Conservation (phyloP, 352 stramenopile species). For the Globisporangium polare region DNA sequence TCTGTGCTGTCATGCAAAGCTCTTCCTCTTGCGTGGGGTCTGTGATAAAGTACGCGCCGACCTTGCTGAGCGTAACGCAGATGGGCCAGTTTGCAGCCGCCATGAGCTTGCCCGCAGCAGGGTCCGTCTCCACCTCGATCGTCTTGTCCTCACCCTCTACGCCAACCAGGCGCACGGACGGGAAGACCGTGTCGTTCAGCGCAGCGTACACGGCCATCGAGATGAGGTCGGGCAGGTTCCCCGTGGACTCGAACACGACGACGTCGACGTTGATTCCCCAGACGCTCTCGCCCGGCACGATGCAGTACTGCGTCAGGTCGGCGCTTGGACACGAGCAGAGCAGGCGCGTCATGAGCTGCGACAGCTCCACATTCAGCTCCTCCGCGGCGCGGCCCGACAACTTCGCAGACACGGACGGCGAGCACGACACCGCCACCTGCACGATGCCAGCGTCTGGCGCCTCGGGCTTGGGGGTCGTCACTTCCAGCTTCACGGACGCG, state of each 20-base stretch:
- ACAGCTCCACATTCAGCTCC: slow-evolving; percentile 77
- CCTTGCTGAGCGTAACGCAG: slow-evolving; percentile 73
- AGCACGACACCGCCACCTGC: slow-evolving; percentile 53
- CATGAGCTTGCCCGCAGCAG: slow-evolving; percentile 53
- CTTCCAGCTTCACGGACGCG: slow-evolving; percentile 76
- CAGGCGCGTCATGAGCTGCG: slow-evolving; percentile 70
- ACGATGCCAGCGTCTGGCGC: slow-evolving; percentile 50
- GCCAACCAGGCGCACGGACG: slow-evolving; percentile 59
- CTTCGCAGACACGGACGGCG: slow-evolving; percentile 71
- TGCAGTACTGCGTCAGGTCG: slow-evolving; percentile 57
- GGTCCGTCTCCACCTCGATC: slow-evolving; percentile 74
- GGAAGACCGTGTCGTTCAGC: slow-evolving; percentile 75
- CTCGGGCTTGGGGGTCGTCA: slow-evolving; percentile 40
- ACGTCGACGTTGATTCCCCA: slow-evolving; percentile 73
- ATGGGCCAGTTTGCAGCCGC: slow-evolving; percentile 55
- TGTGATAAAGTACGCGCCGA: slow-evolving; percentile 63
- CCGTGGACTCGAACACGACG: slow-evolving; percentile 76
- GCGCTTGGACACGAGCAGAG: slow-evolving; percentile 47
- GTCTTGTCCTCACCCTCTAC: slow-evolving; percentile 74
- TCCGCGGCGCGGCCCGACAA: slow-evolving; percentile 62
- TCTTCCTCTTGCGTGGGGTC: slow-evolving; percentile 75
- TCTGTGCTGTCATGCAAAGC: slow-evolving; percentile 67
- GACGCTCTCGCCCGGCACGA: slow-evolving; percentile 69
- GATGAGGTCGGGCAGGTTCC: slow-evolving; percentile 71
- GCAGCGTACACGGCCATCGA: slow-evolving; percentile 81